Evolutionary conservation across 805 yeast species (phyloP).

Genomic region (Saitoella complicata): DNA sequence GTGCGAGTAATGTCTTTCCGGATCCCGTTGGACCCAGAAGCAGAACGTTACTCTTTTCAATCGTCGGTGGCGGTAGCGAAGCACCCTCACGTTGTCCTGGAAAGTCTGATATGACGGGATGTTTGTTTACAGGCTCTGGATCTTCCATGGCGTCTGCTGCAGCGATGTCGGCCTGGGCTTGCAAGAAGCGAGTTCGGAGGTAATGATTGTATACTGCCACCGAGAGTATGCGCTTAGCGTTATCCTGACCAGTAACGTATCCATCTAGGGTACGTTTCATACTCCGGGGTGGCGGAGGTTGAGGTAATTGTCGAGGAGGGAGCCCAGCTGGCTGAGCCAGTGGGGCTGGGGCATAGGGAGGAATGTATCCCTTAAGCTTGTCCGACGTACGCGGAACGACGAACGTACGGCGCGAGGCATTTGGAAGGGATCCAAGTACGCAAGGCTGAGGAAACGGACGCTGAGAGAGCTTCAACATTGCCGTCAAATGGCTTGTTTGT

Average conservation of each 20-base stretch:
- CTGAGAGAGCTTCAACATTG: neutral
- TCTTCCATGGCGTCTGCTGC: too few relatives aligned
- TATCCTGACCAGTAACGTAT: conserved; percentile 41
- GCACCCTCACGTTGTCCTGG: too few relatives aligned
- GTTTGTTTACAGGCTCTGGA: too few relatives aligned
- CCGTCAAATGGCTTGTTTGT: too few relatives aligned
- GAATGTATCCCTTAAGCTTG: too few relatives aligned
- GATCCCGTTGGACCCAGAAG: conserved; percentile 47
- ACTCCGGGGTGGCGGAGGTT: conserved; percentile 12
- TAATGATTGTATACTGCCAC: conserved; percentile 49
- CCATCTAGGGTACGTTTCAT: conserved; percentile 32
- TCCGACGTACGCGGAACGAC: too few relatives aligned
- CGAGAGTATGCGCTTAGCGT: conserved; percentile 39
- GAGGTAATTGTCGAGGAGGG: neutral
- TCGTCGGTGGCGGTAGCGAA: too few relatives aligned
- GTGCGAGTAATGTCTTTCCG: conserved; percentile 43
- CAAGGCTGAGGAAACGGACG: too few relatives aligned
- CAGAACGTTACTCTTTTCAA: conserved; percentile 38
- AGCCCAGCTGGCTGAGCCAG: neutral
- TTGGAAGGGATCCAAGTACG: too few relatives aligned
- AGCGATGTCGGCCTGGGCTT: neutral
- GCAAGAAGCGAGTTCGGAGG: conserved; percentile 30
- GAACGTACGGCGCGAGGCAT: too few relatives aligned
- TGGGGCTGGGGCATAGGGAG: neutral
- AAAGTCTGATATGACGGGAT: too few relatives aligned